A percentile compares a stretch with the other conserved stretches of the same genome.
Evolutionary conservation across 345 rosid species (phyloP).

Genomic region (Melastoma malabathricum): DNA sequence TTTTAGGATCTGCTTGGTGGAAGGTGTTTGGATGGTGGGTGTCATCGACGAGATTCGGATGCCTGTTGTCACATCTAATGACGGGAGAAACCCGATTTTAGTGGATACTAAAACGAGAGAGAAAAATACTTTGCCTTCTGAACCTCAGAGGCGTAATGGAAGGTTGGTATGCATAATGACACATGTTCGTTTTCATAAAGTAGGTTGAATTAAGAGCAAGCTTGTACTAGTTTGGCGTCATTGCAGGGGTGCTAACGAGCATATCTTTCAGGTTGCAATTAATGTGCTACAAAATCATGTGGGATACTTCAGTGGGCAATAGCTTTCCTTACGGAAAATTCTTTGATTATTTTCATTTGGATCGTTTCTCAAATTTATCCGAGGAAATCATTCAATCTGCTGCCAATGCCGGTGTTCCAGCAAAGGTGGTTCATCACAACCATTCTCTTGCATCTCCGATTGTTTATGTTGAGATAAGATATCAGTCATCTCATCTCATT

Average conservation of each 20-base stretch:
- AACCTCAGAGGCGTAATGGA: constrained; percentile 76
- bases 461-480: too few relatives aligned
- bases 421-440: constrained; percentile 26
- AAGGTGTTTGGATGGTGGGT: constrained; percentile 62
- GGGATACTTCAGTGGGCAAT: constrained; percentile 48
- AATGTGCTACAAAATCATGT: constrained; percentile 74
- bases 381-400: constrained; percentile 44
- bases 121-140: constrained; percentile 47
- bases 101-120: constrained; percentile 65
- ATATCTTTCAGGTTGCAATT: constrained; percentile 49
- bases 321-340: constrained; percentile 36
- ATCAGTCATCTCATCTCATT: too few relatives aligned
- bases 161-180: constrained; percentile 18
- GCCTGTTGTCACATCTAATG: constrained; percentile 18
- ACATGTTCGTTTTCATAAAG: too few relatives aligned
- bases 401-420: constrained; percentile 37
- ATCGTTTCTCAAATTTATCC: constrained; percentile 29
- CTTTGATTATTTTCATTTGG: constrained; percentile 45
- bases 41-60: constrained; percentile 62
- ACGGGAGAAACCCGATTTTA: constrained; percentile 23
- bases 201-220: too few relatives aligned
- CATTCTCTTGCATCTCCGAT: too few relatives aligned
- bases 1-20: constrained; percentile 47
- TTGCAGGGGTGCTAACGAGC: neutral
- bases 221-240: neutral